Conservation (phyloP, 257 asterid genomes). For the Linderniella brevidens region DNA sequence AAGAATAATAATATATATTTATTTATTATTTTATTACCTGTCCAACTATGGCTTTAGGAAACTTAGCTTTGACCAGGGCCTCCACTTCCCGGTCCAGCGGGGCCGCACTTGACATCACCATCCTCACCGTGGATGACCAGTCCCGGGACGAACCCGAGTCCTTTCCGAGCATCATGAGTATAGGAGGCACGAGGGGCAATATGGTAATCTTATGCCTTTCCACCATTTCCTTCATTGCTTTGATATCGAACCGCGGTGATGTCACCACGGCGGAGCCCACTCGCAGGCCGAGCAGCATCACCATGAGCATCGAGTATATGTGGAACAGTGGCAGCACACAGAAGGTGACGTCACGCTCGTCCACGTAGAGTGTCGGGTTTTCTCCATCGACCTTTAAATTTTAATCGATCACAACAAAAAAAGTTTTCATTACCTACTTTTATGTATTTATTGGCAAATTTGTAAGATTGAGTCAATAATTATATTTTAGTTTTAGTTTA, state of each 20-base stretch:
- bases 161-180: conserved; percentile 29
- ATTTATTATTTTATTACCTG: conserved; percentile 20
- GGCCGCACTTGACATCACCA: conserved; percentile 37
- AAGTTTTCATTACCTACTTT: too few species aligned
- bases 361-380: conserved; percentile 19
- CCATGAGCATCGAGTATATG: conserved; percentile 20
- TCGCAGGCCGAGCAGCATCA: conserved; percentile 21
- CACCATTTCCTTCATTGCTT: conserved; percentile 16
- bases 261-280: conserved; percentile 28
- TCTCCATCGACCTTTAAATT: conserved; percentile 43
- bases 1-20: neutral
- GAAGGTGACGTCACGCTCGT: conserved; percentile 14
- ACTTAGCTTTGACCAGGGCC: conserved; percentile 16
- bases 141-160: conserved; percentile 13
- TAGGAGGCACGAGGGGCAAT: conserved; percentile 44
- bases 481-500: too few species aligned
- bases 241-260: conserved; percentile 29
- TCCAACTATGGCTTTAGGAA: conserved; percentile 36
- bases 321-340: conserved; percentile 46
- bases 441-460: too few species aligned
- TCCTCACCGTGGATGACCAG: conserved; percentile 40
- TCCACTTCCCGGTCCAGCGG: conserved; percentile 30
- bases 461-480: too few species aligned
- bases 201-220: conserved; percentile 29
- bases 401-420: too few species aligned